These are phyloP conservation scores for Cubamyces lactineus DNA, from an alignment of 768 basidiomycete species.

Conservation along the genomic window DNA sequence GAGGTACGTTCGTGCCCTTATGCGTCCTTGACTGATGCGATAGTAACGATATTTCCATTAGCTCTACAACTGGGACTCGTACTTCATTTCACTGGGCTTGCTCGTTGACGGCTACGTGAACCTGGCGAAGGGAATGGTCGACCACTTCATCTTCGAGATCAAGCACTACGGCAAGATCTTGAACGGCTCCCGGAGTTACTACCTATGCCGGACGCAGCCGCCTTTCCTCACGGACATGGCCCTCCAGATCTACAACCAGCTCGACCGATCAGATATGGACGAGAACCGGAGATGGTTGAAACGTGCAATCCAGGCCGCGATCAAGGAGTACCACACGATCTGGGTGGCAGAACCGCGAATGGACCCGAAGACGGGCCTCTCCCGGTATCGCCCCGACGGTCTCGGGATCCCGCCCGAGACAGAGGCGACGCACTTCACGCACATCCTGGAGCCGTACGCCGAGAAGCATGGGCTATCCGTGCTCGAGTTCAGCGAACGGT, in stretches of 20 bases:
- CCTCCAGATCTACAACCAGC: conserved; percentile 94
- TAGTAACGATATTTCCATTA: conserved; percentile 33
- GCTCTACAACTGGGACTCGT: conserved; percentile 96
- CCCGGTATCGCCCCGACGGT: conserved; percentile 92
- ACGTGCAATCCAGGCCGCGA: conserved; percentile 93
- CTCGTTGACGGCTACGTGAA: conserved; percentile 92
- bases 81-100: conserved; percentile 92
- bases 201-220: conserved; percentile 94
- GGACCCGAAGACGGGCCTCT: conserved; percentile 92
- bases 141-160: conserved; percentile 99
- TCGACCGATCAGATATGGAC: conserved; percentile 81
- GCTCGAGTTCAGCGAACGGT: conserved; percentile 95
- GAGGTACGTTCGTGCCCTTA: conserved; percentile 55
- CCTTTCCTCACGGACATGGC: conserved; percentile 99
- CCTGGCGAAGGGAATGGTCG: conserved; percentile 97
- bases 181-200: conserved; percentile 95
- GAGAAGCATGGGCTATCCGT: conserved; percentile 90
- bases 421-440: conserved; percentile 97
- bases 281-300: conserved; percentile 91
- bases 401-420: conserved; percentile 98
- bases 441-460: conserved; percentile 95
- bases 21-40: too few species aligned
- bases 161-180: conserved; percentile 96
- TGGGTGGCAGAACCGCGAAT: conserved; percentile 96
- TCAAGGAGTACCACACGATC: conserved; percentile 98